Evolutionary conservation across 345 rosid species (phyloP).

Genomic region (Eucalyptus virginea): DNA sequence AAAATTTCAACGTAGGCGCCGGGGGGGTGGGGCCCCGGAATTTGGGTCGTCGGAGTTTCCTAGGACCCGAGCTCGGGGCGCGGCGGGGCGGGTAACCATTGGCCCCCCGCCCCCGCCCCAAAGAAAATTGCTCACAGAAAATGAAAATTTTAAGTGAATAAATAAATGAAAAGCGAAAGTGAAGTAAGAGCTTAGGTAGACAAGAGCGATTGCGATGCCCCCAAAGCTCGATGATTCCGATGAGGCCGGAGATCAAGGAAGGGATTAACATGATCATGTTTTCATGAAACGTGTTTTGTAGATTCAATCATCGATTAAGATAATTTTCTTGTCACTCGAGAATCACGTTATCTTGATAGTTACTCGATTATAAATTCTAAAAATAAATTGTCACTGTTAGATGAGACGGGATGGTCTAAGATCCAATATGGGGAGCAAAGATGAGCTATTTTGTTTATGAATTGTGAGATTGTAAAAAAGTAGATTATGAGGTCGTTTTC

Average conservation of each 20-base stretch:
- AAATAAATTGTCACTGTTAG: too few species aligned
- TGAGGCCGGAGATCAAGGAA: neutral
- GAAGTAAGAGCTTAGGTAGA: neutral
- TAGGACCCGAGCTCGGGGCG: neutral
- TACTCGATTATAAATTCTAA: too few species aligned
- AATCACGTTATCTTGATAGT: neutral
- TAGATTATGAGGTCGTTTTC: too few species aligned
- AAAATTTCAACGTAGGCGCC: neutral
- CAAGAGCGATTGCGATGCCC: neutral
- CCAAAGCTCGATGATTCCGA: neutral
- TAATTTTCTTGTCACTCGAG: rapidly evolving
- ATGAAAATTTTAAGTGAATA: neutral
- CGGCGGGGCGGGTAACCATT: neutral
- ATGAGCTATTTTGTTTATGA: too few species aligned
- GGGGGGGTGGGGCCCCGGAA: neutral
- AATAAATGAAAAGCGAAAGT: neutral
- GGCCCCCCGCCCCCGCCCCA: neutral
- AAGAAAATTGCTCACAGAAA: too few species aligned
- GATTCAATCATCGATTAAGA: rapidly evolving
- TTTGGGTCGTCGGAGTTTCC: neutral
- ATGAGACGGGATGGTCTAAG: neutral
- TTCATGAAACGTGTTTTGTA: rapidly evolving
- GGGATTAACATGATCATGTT: neutral
- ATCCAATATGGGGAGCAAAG: neutral
- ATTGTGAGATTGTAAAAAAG: too few species aligned